Conservation (phyloP, 78 protist genomes). For the Monosiga brevicollis region DNA sequence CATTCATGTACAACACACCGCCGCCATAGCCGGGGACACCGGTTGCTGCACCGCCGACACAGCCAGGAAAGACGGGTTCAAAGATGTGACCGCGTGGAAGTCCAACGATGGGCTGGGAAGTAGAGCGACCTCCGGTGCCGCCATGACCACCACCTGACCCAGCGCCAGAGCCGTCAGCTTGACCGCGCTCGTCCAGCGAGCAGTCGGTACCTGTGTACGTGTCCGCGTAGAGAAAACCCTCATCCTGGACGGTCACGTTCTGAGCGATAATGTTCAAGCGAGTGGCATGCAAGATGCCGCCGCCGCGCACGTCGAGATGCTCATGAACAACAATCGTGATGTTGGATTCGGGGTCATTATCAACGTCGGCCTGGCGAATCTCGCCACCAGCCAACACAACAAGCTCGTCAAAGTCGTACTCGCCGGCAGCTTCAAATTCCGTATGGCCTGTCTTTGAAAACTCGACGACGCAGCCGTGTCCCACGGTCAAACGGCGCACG, state of each 20-base stretch:
- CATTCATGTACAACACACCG: background rate
- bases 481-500: background rate
- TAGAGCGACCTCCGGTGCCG: background rate
- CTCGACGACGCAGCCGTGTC: background rate
- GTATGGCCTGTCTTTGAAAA: background rate
- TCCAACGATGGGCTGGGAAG: background rate
- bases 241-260: background rate
- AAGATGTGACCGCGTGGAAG: background rate
- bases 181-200: background rate
- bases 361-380: background rate
- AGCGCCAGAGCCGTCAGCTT: background rate
- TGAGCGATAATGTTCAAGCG: background rate
- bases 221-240: background rate
- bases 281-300: background rate
- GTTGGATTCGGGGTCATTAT: background rate
- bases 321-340: background rate
- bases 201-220: background rate
- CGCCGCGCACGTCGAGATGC: background rate
- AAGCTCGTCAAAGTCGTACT: background rate
- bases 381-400: background rate
- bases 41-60: background rate
- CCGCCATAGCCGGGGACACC: background rate
- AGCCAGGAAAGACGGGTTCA: background rate
- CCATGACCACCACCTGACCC: background rate
- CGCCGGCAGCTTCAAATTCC: background rate